These are phyloP conservation scores for Acacia concinna DNA, from an alignment of 331 rosid species.

Conservation along the genomic window DNA sequence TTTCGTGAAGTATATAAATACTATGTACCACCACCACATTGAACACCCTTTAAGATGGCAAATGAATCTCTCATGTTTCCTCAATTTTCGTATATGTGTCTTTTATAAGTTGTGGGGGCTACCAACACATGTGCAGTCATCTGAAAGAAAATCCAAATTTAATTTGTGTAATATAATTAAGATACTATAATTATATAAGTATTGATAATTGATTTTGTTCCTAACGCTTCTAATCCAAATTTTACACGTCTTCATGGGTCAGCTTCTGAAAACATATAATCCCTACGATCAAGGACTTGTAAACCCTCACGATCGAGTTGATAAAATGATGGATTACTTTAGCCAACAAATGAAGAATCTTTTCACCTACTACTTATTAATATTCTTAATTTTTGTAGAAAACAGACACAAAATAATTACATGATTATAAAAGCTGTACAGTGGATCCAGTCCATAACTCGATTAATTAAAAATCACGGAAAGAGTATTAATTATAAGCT, in stretches of 20 bases:
- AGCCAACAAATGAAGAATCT: background rate
- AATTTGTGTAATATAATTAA: no score
- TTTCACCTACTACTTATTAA: background rate
- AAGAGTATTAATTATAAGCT: background rate
- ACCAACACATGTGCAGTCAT: background rate
- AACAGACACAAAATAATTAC: background rate
- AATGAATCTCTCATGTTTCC: background rate
- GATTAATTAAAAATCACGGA: conserved; percentile 12
- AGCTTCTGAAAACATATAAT: background rate
- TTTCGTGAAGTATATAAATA: conserved; percentile 28
- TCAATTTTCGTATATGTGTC: background rate
- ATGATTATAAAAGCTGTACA: background rate
- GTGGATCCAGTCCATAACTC: conserved; percentile 24
- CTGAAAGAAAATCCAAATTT: background rate
- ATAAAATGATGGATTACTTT: background rate
- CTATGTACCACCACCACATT: background rate
- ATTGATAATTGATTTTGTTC: background rate
- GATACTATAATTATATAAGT: background rate
- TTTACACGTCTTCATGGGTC: background rate
- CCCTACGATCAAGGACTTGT: background rate
- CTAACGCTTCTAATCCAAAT: background rate
- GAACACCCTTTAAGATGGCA: background rate
- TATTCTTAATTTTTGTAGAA: background rate
- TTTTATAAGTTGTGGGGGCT: background rate
- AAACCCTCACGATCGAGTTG: background rate